A percentile compares a stretch with the other conserved stretches of the same genome.
Conservation (phyloP, 192 early-diverging fungal species). For the Mortierella alpina region DNA sequence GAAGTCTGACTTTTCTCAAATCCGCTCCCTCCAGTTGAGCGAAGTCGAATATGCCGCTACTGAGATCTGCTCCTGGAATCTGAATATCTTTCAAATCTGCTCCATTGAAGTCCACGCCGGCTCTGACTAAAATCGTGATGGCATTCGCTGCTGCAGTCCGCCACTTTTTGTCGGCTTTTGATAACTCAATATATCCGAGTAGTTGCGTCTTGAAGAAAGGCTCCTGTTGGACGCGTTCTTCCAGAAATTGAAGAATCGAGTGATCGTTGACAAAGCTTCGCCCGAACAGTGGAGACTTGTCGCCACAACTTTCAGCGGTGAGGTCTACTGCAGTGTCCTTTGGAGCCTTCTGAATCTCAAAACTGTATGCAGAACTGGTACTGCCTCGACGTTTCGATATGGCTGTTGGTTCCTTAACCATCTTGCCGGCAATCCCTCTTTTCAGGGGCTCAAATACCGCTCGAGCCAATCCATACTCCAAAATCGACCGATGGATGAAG, state of each 20-base stretch:
- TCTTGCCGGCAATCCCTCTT: no score
- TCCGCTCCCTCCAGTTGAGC: neutral
- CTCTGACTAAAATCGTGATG: neutral
- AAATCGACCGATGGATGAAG: neutral
- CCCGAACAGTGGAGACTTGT: neutral
- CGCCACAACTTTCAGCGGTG: no score
- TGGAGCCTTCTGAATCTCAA: no score
- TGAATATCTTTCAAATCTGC: neutral
- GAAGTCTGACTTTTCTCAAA: neutral
- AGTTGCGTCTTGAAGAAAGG: neutral
- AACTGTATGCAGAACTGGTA: no score
- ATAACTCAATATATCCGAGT: neutral
- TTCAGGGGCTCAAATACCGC: neutral
- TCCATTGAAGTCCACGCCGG: neutral
- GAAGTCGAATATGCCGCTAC: neutral
- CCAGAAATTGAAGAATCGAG: neutral
- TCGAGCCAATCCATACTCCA: neutral
- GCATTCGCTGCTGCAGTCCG: neutral
- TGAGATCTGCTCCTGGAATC: constrained; percentile 1
- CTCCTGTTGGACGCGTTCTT: neutral
- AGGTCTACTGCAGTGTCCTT: no score
- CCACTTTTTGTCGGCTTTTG: neutral
- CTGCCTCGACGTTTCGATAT: no score
- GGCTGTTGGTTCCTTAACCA: no score
- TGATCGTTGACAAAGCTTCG: neutral